phyloP scores from a whole-genome alignment of 2,329 filamentous ascomycete genomes.

The Monilinia vaccinii-corymbosi region DNA sequence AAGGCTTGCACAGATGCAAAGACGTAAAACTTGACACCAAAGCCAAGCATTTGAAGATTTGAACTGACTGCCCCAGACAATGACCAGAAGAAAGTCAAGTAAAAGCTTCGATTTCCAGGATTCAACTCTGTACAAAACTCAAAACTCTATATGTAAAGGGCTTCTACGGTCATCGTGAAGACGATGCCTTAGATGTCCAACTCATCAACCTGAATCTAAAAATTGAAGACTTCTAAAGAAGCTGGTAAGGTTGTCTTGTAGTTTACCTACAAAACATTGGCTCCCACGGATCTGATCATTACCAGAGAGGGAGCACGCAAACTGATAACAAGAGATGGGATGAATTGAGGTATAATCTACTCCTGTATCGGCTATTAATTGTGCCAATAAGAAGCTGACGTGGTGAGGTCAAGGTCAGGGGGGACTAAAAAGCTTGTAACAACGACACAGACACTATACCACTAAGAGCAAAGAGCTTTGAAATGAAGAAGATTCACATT shows the following conservation, averaged over 20 bases:
- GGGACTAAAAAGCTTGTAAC: neutral
- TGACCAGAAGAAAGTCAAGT: neutral
- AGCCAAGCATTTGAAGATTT: neutral
- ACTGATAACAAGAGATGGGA: neutral
- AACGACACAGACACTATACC: constrained; percentile 6
- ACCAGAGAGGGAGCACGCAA: neutral
- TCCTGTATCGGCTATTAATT: neutral
- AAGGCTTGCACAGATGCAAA: neutral
- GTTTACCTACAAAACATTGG: neutral
- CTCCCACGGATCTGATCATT: neutral
- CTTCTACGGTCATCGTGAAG: neutral
- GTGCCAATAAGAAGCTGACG: neutral
- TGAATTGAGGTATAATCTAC: neutral
- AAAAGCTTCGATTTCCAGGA: neutral
- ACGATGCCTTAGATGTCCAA: neutral
- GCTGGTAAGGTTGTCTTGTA: neutral
- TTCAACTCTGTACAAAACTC: neutral
- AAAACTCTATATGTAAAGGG: neutral
- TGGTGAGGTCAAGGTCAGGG: neutral
- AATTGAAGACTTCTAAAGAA: neutral
- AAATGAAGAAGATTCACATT: neutral
- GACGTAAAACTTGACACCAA: neutral
- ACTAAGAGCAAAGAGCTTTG: neutral
- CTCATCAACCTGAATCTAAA: neutral
- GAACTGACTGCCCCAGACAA: neutral